Conservation (phyloP, 2,329 filamentous ascomycete genomes). For the Exophiala sp. region DNA sequence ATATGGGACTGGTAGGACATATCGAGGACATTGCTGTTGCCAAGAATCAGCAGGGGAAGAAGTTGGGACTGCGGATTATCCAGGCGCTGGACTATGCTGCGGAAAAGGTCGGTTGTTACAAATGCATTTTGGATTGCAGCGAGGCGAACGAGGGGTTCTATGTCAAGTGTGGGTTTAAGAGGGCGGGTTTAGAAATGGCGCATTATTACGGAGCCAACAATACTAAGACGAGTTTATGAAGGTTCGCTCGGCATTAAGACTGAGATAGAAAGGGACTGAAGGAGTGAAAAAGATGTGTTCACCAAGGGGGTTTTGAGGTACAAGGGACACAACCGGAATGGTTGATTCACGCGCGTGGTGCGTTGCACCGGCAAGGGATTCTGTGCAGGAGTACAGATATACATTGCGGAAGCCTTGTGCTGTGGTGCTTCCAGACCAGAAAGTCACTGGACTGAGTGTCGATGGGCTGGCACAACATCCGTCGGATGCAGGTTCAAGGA, state of each 20-base stretch:
- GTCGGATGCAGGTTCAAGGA: too few species aligned
- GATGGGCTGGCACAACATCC: too few species aligned
- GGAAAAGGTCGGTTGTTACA: slow-evolving; percentile 88
- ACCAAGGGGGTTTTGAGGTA: too few species aligned
- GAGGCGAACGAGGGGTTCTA: slow-evolving; percentile 98
- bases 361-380: too few species aligned
- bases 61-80: slow-evolving; percentile 86
- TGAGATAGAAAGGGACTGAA: too few species aligned
- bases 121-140: slow-evolving; percentile 93
- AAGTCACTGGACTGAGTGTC: too few species aligned
- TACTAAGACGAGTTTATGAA: slow-evolving; percentile 12
- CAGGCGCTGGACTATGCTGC: slow-evolving; percentile 89
- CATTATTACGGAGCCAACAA: slow-evolving; percentile 66
- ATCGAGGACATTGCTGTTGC: slow-evolving; percentile 97
- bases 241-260: background rate
- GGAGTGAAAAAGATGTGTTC: too few species aligned
- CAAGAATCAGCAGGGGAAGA: slow-evolving; percentile 96
- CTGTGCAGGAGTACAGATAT: too few species aligned
- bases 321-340: too few species aligned
- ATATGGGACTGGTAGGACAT: slow-evolving; percentile 69
- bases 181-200: slow-evolving; percentile 92
- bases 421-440: too few species aligned
- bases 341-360: too few species aligned
- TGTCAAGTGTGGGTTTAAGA: slow-evolving; percentile 91
- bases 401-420: too few species aligned